Evolutionary conservation across 768 basidiomycete genomes (phyloP), one percentile per base, ranked within the genome.

Genomic region (Psilocybe cyanescens): DNA sequence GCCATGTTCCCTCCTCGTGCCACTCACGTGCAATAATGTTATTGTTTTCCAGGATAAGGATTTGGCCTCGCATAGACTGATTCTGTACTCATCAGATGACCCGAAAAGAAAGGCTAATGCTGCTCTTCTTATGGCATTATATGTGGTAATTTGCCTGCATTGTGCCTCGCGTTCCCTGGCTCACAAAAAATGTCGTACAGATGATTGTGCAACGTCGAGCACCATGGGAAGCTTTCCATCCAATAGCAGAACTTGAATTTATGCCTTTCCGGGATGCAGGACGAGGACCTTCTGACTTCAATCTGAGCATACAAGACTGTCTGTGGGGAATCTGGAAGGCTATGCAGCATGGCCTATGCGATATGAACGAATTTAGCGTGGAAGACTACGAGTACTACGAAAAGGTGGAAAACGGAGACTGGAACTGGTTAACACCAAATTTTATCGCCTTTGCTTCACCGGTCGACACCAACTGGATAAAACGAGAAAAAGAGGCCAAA

Each of bases 221-320:
- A 17, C 96, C 97, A 31, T 96, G 94, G 89, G 93, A 96, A 75
- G 95, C 95, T 2, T 96, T 98, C 72, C 89, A 94, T 66, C 96
- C 97, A 2, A 89, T 99, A 56, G 92, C 95, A 33, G 89, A 94
- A 70, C 72, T 95, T 39, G 94, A 97, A 75, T 94, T 96, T 71
- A 92, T 94, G 88, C 90, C 94, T 14, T 99, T 99, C 72, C 85
- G 97, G 61, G 97, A 99, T 69, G 97, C 97, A 17, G 96, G 97
- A 3, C 86, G 92, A 44, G 95, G 95, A 1, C 87, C 88, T 11
- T 92, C 94, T 8, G 95, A 98, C 74, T 97, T 95, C 78, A 94
- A 91, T 71, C 85, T 99, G 59, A 93, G 82, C 64, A 94, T 98
- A 55, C 96, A 97, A 72, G 95, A 97, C 69, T 93, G 94, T 72